Base-by-base conservation (phyloP, 768 basidiomycete species). In the Kondoa malvinella region DNA sequence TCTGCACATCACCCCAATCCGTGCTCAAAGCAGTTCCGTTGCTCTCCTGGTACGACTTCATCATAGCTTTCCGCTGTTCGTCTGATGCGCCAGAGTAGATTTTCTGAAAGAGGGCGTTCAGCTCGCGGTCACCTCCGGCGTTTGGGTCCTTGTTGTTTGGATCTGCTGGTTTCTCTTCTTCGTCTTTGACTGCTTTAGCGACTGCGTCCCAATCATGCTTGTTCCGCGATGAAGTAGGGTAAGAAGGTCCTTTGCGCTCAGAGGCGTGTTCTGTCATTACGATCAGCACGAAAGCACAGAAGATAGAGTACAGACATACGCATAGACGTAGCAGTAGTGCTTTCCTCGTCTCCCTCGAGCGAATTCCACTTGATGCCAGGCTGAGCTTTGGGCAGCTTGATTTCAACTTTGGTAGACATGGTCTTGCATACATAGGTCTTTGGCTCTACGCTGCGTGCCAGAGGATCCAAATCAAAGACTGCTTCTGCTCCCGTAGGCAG, bases 1-100 rank as follows among this genome's bases (percentile, higher is more conserved):
- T 87, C 70, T 77, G 79, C 17, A 99, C 90, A 71, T 91, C 89
- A 2, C 84, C 84, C 94, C 94, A 99, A 76, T 95, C 90, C 0
- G 94, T 99, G 78, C 89, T 92, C 56, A 99, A 80, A 0, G 90
- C 87, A 8, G 95, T 99, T 4, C 95, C 95, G 4, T 91, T 91
- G 72, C 88, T 90, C 80, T 99, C 94, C 69, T 73, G 73, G 77
- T 89, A 96, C 75, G 89, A 92, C 82, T 99, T 99, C 85, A 96
- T 85, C 92, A 99, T 99, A 1, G 95, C 95, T 40, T 86, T 83
- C 73, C 81, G 84, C 16, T 92, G 89, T 73, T 99, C 89, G 0
- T 91, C 88, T 72, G 95, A 91, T 29, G 92, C 88, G 76, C 88
- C 88, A 3, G 82, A 81, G 74, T 87, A 99, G 70, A 99, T 84